phyloP scores from a whole-genome alignment of 306 rosid genomes.

The Argentina anserina region DNA sequence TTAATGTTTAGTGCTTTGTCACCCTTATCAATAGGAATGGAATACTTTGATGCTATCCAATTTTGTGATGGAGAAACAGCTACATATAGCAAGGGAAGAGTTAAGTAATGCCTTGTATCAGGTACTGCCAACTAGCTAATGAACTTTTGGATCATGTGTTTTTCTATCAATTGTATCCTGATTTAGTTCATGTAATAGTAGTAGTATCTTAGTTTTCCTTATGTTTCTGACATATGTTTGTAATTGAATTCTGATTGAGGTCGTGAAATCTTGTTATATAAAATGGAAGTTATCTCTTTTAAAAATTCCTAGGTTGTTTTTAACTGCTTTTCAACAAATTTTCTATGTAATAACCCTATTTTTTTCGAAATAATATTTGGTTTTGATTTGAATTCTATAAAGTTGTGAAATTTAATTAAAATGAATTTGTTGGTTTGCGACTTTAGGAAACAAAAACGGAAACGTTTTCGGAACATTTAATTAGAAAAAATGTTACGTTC shows the following conservation, averaged over 20 bases:
- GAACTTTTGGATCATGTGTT: background rate
- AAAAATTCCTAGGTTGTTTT: background rate
- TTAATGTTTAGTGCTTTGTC: background rate
- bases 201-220: background rate
- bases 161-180: too few species aligned
- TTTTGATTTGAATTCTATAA: too few species aligned
- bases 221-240: background rate
- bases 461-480: too few species aligned
- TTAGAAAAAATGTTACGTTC: too few species aligned
- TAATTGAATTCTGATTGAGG: background rate
- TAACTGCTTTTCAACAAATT: background rate
- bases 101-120: constrained; percentile 92
- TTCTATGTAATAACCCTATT: too few species aligned
- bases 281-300: background rate
- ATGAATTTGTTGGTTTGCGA: too few species aligned
- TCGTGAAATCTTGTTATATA: background rate
- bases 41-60: constrained; percentile 82
- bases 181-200: background rate
- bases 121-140: constrained; percentile 39
- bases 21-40: constrained; percentile 65
- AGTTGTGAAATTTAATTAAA: too few species aligned
- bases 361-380: too few species aligned
- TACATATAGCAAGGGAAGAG: constrained; percentile 93
- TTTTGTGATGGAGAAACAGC: constrained; percentile 87
- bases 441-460: too few species aligned